These are phyloP conservation scores for Auricularia cornea DNA, from an alignment of 768 basidiomycete genomes.

Conservation along the genomic window DNA sequence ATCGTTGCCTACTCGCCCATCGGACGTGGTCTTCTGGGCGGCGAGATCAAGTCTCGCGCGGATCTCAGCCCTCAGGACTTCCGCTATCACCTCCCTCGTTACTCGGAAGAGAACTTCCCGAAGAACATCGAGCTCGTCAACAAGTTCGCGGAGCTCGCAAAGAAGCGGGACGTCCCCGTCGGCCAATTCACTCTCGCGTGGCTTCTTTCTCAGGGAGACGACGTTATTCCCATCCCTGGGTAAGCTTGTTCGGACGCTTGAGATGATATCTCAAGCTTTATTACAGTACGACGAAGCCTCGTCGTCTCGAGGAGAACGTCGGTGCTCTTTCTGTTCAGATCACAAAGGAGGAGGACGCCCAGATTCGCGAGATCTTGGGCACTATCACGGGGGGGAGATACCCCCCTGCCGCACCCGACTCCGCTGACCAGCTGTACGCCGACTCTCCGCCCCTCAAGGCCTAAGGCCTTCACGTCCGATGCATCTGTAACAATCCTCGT, in stretches of 20 bases:
- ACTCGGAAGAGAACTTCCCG: slow-evolving; percentile 8
- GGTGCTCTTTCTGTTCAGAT: slow-evolving; percentile 28
- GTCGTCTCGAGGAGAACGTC: slow-evolving; percentile 35
- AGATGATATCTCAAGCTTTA: background rate
- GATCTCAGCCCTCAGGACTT: slow-evolving; percentile 6
- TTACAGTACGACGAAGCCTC: background rate
- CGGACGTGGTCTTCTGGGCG: slow-evolving; percentile 44
- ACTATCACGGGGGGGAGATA: background rate
- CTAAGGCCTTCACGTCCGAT: background rate
- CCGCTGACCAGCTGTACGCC: background rate
- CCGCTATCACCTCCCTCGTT: slow-evolving; percentile 3
- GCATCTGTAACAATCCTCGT: too few relatives aligned
- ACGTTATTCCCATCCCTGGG: slow-evolving; percentile 18
- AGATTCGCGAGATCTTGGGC: slow-evolving; percentile 22
- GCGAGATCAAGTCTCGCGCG: slow-evolving; percentile 28
- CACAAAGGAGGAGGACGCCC: slow-evolving; percentile 28
- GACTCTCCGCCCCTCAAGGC: background rate
- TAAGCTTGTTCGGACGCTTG: background rate
- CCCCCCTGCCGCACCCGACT: background rate
- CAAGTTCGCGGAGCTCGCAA: slow-evolving; percentile 12
- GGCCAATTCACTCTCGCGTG: slow-evolving; percentile 17
- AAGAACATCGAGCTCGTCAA: slow-evolving; percentile 13
- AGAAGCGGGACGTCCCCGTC: slow-evolving; percentile 8
- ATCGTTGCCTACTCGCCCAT: slow-evolving; percentile 47
- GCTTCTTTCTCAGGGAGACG: slow-evolving; percentile 13